Evolutionary conservation across 1,139 yeast species (phyloP).

Genomic region (Pichia sp.): DNA sequence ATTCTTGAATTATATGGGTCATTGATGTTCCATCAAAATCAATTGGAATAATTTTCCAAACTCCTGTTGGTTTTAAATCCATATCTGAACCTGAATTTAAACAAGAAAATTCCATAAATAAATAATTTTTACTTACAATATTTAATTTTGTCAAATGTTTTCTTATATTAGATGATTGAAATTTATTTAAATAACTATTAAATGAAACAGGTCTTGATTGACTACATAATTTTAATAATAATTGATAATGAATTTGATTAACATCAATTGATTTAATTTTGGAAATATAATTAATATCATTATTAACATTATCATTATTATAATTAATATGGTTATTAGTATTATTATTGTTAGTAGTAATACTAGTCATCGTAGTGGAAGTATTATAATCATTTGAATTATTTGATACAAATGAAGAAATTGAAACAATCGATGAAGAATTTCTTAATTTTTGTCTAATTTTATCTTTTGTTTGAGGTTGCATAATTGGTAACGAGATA

Average conservation of each 20-base stretch:
- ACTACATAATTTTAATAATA: slow-evolving; percentile 34
- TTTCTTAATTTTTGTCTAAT: slow-evolving; percentile 46
- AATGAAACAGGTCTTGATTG: slow-evolving; percentile 29
- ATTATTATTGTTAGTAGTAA: too few species aligned
- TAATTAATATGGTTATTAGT: not conserved
- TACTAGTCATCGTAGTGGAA: not conserved
- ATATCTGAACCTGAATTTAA: slow-evolving; percentile 36
- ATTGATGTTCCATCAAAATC: slow-evolving; percentile 36
- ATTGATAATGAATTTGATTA: slow-evolving; percentile 27
- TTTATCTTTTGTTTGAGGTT: slow-evolving; percentile 48
- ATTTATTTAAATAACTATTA: slow-evolving; percentile 24
- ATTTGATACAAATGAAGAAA: slow-evolving; percentile 24
- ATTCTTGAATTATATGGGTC: slow-evolving; percentile 41
- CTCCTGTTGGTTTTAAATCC: slow-evolving; percentile 24
- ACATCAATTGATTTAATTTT: slow-evolving; percentile 15
- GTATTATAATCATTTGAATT: not conserved
- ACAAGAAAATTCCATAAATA: slow-evolving; percentile 40
- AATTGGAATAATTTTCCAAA: slow-evolving; percentile 47
- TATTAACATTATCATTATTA: not conserved
- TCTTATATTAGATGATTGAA: slow-evolving; percentile 8
- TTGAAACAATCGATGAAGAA: slow-evolving; percentile 42
- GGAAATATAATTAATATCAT: not conserved
- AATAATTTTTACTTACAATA: not conserved
- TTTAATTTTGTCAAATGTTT: slow-evolving; percentile 10
- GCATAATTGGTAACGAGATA: slow-evolving; percentile 56